Evolutionary conservation across 2,329 filamentous ascomycete genomes (phyloP), one percentile per base, ranked within the genome.

Genomic region (Bipolaris cookei): DNA sequence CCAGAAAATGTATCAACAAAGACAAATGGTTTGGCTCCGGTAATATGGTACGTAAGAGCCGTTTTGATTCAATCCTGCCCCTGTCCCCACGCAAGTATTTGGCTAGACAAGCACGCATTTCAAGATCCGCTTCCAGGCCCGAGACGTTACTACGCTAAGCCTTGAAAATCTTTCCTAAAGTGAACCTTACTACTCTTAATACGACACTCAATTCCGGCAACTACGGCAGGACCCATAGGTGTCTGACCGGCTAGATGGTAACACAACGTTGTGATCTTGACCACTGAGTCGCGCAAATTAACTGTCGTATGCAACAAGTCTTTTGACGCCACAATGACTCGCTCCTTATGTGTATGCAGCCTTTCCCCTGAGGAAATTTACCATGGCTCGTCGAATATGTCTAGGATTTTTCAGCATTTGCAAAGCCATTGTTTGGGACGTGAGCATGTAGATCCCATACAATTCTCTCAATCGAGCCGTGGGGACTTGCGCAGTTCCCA

Each of bases 381-480:
- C n/a, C 23, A 18, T 23, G 11, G 8, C 25, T 25, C 38, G 8
- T 49, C 30, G 14, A 8, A 35, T 34, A 14, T 18, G 18, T 13
- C 47, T 14, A 10, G 10, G 18, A 32, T 18, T 14, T 25, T 16
- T 28, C 32, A 42, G 45, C 30, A 34, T 50, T 13, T 25, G n/a
- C 32, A 18, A 35, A 2, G 34, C 25, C 48, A n/a, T 34, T 41
- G 8, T 30, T 16, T 21, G n/a, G 43, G 21, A 35, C 20, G 23
- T 28, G 0, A 4, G 25, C 25, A 25, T 28, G 30, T 35, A 42
- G 35, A 32, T 52, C 28, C 14, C 8, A 34, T 35, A 28, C 16
- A 47, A 30, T 37, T 56, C 30, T 46, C 44, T 23, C 23, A 52
- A 21, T 52, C 49, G 54, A 48, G 34, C 54, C 54, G 48, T 56